Evolutionary conservation across 805 yeast species (phyloP).

Genomic region (Wickerhamomyces chambardii): DNA sequence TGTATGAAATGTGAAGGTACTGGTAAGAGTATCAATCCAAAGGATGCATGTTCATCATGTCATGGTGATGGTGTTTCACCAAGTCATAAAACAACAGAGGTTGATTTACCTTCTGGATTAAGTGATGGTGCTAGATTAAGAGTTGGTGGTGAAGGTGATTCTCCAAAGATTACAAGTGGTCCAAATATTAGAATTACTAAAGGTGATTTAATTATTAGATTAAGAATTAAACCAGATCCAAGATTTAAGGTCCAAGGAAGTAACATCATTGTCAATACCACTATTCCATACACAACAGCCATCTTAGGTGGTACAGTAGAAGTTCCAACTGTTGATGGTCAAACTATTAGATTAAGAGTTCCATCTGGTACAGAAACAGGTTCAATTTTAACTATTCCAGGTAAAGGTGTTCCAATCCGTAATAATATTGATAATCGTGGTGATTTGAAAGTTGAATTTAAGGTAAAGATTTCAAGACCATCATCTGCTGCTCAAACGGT

Average conservation of each 20-base stretch:
- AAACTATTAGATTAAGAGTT: conserved; percentile 64
- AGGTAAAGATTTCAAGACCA: conserved; percentile 67
- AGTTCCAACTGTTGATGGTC: conserved; percentile 87
- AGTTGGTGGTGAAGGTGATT: conserved; percentile 84
- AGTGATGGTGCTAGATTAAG: conserved; percentile 80
- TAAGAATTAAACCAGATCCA: conserved; percentile 70
- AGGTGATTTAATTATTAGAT: conserved; percentile 84
- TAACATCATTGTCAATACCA: conserved; percentile 55
- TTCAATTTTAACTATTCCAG: conserved; percentile 65
- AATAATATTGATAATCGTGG: conserved; percentile 56
- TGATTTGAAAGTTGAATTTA: conserved; percentile 65
- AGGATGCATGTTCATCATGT: conserved; percentile 71
- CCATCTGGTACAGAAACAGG: conserved; percentile 82
- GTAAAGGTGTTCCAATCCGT: conserved; percentile 75
- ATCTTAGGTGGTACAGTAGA: conserved; percentile 88
- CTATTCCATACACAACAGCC: conserved; percentile 90
- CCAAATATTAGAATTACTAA: conserved; percentile 58
- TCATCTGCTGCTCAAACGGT: conserved; percentile 80
- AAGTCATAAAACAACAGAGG: conserved; percentile 57
- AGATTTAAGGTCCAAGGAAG: conserved; percentile 57
- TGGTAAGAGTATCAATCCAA: conserved; percentile 65
- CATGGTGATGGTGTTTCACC: conserved; percentile 85
- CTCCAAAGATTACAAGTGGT: conserved; percentile 71
- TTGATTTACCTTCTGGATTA: conserved; percentile 85
- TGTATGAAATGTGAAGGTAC: conserved; percentile 84